Percentiles rank a stretch among this genome's conserved stretches.
These are phyloP conservation scores for Epichloe amarillans DNA, from an alignment of 2,329 filamentous ascomycete genomes.

Conservation along the genomic window DNA sequence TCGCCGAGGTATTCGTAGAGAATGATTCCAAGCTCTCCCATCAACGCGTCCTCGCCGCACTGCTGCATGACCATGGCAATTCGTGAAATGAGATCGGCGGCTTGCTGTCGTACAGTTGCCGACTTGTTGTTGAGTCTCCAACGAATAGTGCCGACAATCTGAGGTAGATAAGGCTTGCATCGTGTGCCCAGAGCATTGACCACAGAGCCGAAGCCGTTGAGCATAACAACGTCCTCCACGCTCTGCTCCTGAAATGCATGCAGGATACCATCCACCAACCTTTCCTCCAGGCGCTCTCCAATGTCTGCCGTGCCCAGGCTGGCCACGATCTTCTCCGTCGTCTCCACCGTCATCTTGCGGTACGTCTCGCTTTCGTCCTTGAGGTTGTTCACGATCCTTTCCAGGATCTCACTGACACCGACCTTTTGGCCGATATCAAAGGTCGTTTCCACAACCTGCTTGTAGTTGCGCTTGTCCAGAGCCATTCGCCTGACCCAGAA, in stretches of 20 bases:
- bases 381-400: constrained; percentile 84
- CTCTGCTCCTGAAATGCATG: constrained; percentile 97
- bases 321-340: constrained; percentile 89
- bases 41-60: constrained; percentile 87
- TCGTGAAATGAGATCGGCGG: constrained; percentile 88
- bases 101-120: constrained; percentile 89
- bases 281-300: constrained; percentile 80
- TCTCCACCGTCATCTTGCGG: constrained; percentile 98
- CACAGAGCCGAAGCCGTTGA: constrained; percentile 95
- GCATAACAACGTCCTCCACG: constrained; percentile 87
- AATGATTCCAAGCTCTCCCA: constrained; percentile 89
- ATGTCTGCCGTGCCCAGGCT: constrained; percentile 90
- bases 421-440: constrained; percentile 96
- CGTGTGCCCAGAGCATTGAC: constrained; percentile 88
- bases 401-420: constrained; percentile 88
- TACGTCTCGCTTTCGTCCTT: constrained; percentile 98
- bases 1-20: constrained; percentile 97
- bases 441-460: constrained; percentile 95
- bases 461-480: constrained; percentile 91
- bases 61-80: constrained; percentile 99
- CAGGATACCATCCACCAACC: constrained; percentile 87
- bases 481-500: constrained; percentile 98
- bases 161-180: constrained; percentile 91
- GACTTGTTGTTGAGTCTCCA: constrained; percentile 98
- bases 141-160: constrained; percentile 93